Conservation (phyloP, 2,329 filamentous ascomycete genomes). For the Lasiodiplodia sp. region DNA sequence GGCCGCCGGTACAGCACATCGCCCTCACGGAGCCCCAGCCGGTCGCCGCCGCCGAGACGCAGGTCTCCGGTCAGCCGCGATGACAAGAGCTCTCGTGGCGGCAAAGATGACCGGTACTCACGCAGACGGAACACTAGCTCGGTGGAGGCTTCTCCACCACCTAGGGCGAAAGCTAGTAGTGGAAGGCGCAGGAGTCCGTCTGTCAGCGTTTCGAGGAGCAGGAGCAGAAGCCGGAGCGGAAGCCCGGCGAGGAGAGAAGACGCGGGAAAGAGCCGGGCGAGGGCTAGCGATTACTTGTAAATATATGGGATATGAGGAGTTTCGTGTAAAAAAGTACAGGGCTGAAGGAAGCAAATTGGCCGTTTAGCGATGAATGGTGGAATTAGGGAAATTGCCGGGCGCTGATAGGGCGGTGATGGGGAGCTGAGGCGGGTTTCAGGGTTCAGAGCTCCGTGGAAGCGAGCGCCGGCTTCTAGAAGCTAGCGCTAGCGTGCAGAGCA, state of each 20-base stretch:
- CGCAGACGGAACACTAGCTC: conserved; percentile 29
- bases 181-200: conserved; percentile 19
- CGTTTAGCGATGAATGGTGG: background rate
- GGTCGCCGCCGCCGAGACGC: conserved; percentile 28
- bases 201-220: conserved; percentile 20
- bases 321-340: conserved; percentile 3
- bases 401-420: conserved; percentile 13
- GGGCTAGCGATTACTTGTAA: conserved; percentile 40
- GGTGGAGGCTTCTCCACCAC: conserved; percentile 32
- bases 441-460: conserved; percentile 8
- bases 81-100: background rate
- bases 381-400: conserved; percentile 12
- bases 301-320: background rate
- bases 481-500: background rate
- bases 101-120: background rate
- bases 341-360: background rate
- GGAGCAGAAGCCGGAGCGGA: conserved; percentile 29
- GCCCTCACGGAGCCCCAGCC: conserved; percentile 14
- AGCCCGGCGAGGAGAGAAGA: conserved; percentile 33
- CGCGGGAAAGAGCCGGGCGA: conserved; percentile 35
- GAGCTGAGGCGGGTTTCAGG: conserved; percentile 22
- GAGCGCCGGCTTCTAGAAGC: conserved; percentile 8
- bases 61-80: conserved; percentile 16
- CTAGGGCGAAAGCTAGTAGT: background rate
- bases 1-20: conserved; percentile 16